Base-by-base conservation (phyloP, 2,329 filamentous ascomycete genomes). In the Venturia nashicola region DNA sequence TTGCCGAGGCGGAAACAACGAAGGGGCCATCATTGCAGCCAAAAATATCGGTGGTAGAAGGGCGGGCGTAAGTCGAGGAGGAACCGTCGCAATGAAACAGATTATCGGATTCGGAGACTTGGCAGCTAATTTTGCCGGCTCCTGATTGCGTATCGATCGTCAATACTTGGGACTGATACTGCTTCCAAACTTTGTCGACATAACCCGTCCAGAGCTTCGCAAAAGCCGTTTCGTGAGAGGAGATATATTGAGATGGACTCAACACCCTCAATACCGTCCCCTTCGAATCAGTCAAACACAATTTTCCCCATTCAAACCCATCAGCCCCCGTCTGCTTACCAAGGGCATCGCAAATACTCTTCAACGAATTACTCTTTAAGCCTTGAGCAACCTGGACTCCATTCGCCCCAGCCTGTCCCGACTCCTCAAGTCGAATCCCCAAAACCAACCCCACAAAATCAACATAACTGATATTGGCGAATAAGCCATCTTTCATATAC, bases 381-480 rank as follows among this genome's bases (percentile, higher is more conserved):
- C 51, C 51, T 3, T n/a, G 51, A 3, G 51, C 51, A 8, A 12
- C 5, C 8, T 57, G 51, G 2, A 20, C 8, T 2, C 48, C 48
- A 51, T 23, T 46, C 16, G 11, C 44, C 7, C 16, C 44, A 9
- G 18, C 20, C 18, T 16, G 14, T 36, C 51, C 20, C 23, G 12
- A 4, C 3, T 5, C 12, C 44, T 51, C 46, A 14, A 76, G 66
- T 3, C 69, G 75, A 76, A 68, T 87, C 72, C 68, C 76, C 27
- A 80, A 73, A 0, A 75, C 78, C 3, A 80, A 72, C 59, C 74
- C 76, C 66, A 91, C 82, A 74, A 92, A 92, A 76, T 92, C 89
- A 61, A 92, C 89, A 71, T 88, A 87, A 67, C 80, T 84, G 68
- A 91, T 85, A 65, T 80, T 80, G 40, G 77, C 78, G 64, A 79